Percentiles rank a stretch among this genome's conserved stretches.
phyloP scores from a whole-genome alignment of 2,329 filamentous ascomycete genomes.

The Anisogramma anomala region DNA sequence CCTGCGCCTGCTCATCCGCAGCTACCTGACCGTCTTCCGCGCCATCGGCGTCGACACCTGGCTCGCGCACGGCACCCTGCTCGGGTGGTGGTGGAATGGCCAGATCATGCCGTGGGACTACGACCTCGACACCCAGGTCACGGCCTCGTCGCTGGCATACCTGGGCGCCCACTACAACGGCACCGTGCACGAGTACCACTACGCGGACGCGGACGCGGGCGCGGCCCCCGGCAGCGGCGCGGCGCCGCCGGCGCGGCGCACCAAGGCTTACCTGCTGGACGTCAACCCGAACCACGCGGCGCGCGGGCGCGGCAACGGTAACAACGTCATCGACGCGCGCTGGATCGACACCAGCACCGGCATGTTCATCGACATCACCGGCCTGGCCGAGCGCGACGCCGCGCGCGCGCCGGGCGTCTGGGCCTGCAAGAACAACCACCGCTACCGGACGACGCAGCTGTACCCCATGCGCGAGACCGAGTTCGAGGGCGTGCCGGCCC shows the following conservation, averaged over 20 bases:
- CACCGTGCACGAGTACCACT: constrained; percentile 49
- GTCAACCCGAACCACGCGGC: constrained; percentile 60
- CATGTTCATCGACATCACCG: constrained; percentile 76
- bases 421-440: constrained; percentile 72
- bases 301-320: constrained; percentile 50
- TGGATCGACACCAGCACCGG: constrained; percentile 71
- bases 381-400: constrained; percentile 55
- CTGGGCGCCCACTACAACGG: constrained; percentile 57
- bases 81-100: constrained; percentile 85
- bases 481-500: constrained; percentile 62
- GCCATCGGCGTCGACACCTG: constrained; percentile 63
- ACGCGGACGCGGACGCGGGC: constrained; percentile 29
- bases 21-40: constrained; percentile 58
- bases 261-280: constrained; percentile 56
- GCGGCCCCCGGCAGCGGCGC: too few relatives aligned
- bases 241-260: too few relatives aligned
- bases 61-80: constrained; percentile 73
- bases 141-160: constrained; percentile 51
- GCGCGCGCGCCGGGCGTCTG: constrained; percentile 50
- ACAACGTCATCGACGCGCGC: constrained; percentile 72
- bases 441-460: constrained; percentile 57
- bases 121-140: constrained; percentile 73
- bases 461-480: constrained; percentile 63
- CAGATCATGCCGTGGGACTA: constrained; percentile 73
- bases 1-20: constrained; percentile 60